Base-by-base conservation (phyloP, 2,329 filamentous ascomycete species). In the Periconia macrospinosa region DNA sequence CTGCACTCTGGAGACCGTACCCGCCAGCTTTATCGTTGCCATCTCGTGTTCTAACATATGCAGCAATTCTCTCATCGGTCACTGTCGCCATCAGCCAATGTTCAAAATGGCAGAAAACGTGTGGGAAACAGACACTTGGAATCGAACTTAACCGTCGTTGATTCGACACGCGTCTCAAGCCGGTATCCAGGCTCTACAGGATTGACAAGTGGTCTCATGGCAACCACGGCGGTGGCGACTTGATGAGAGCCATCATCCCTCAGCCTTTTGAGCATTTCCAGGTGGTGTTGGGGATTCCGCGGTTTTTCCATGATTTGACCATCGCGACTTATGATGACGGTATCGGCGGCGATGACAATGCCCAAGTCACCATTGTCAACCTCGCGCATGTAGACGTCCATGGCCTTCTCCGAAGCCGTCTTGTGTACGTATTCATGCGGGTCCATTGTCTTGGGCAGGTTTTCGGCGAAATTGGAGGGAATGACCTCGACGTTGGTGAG, bases 21-120 rank as follows among this genome's bases (percentile, higher is more conserved):
- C 94, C 94, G 2, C 94, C 94, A 0, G 94, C 94, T 80, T 97
- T 99, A 75, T 97, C 94, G 11, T 86, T 92, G 1, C 94, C 94
- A 79, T 99, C 94, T 51, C 93, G 82, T 19, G 93, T 97, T 68
- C 81, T 83, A 53, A 92, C 88, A 70, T 92, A 92, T 49, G 83
- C 84, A 63, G 91, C 79, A 54, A 97, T 87, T 61, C 96, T 83
- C 55, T 96, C 92, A 76, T 99, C 93, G 14, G 86, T 85, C 5
- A 87, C 80, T 74, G 57, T 30, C 15, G 53, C 18, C 5, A 56
- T 56, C 40, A 57, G 52, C 40, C 6, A 6, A 40, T 30, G 37
- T 23, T 14, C 19, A 41, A 37, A n/a, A 37, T 13, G 15, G 33
- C 30, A 8, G 18, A 37, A n/a, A 11, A 41, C 2, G 30, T 6